Evolutionary conservation across 83 land plant genomes (phyloP).

Genomic region (Thuja plicata): DNA sequence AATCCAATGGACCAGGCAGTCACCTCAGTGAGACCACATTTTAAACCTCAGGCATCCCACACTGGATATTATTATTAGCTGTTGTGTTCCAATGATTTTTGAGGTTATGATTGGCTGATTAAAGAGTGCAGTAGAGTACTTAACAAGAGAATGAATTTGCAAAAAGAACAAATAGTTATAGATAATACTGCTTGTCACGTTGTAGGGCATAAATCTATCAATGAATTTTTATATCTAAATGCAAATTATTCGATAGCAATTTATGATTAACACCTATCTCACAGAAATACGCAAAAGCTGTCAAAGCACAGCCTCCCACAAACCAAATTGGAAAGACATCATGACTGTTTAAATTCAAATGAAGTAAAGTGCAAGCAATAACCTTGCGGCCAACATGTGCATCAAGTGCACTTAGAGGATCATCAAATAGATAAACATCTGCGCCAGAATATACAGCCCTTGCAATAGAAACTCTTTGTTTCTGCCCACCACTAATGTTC

Average conservation of each 20-base stretch:
- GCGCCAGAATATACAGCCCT: conserved; percentile 95
- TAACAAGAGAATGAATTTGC: not conserved
- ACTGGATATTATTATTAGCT: not conserved
- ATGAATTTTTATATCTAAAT: not conserved
- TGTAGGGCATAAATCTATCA: not conserved
- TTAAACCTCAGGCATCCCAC: not conserved
- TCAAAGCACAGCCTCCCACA: not conserved
- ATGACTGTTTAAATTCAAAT: conserved; percentile 7
- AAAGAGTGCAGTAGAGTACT: not conserved
- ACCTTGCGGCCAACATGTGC: conserved; percentile 96
- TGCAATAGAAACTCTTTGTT: conserved; percentile 97
- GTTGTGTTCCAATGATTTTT: not conserved
- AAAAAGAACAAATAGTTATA: not conserved
- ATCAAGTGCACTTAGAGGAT: conserved; percentile 97
- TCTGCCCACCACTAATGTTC: conserved; percentile 98
- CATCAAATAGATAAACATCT: conserved; percentile 97
- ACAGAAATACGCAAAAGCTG: not conserved
- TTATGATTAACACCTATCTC: not conserved
- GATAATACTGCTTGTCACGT: not conserved
- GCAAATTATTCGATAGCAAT: not conserved
- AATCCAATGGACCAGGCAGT: not conserved
- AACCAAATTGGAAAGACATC: not conserved
- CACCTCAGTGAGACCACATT: not conserved
- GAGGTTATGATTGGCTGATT: not conserved
- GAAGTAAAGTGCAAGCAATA: not conserved